A percentile compares a stretch with the other conserved stretches of the same genome.
These are phyloP conservation scores for Clonostachys chloroleuca DNA, from an alignment of 2,329 filamentous ascomycete species.

Conservation along the genomic window DNA sequence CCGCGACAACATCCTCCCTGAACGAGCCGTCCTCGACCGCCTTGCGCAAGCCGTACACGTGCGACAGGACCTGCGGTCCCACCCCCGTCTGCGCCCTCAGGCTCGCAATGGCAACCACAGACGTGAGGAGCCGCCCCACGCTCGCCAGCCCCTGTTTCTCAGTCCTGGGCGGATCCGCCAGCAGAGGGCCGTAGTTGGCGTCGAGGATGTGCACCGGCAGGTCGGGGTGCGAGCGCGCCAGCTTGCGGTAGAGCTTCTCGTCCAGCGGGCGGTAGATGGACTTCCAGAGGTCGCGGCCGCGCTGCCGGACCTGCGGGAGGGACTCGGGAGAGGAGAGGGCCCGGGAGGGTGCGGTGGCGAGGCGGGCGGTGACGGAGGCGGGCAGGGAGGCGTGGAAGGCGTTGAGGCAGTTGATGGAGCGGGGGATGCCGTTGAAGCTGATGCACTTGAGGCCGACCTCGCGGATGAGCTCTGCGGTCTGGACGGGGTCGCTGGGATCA, in stretches of 20 bases:
- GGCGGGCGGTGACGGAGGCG: constrained; percentile 39
- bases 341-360: constrained; percentile 55
- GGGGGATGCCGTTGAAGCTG: constrained; percentile 76
- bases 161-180: constrained; percentile 58
- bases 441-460: constrained; percentile 75
- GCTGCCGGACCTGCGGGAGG: constrained; percentile 45
- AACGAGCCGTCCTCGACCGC: constrained; percentile 64
- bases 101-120: constrained; percentile 69
- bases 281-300: constrained; percentile 66
- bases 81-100: constrained; percentile 77
- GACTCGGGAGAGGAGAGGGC: constrained; percentile 43
- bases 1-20: constrained; percentile 27
- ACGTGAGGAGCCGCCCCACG: constrained; percentile 70
- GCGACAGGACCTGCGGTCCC: constrained; percentile 75
- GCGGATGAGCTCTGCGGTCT: constrained; percentile 66
- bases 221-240: constrained; percentile 73
- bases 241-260: constrained; percentile 63
- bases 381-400: constrained; percentile 65
- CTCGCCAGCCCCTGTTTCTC: constrained; percentile 32
- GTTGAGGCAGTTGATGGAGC: constrained; percentile 77
- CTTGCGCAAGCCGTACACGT: constrained; percentile 77
- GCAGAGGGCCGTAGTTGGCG: constrained; percentile 67
- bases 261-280: constrained; percentile 74
- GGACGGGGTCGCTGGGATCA: constrained; percentile 18
- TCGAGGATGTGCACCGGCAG: constrained; percentile 75